Conservation (phyloP, 2,329 filamentous ascomycete genomes). For the Pestalotiopsis sp. region DNA sequence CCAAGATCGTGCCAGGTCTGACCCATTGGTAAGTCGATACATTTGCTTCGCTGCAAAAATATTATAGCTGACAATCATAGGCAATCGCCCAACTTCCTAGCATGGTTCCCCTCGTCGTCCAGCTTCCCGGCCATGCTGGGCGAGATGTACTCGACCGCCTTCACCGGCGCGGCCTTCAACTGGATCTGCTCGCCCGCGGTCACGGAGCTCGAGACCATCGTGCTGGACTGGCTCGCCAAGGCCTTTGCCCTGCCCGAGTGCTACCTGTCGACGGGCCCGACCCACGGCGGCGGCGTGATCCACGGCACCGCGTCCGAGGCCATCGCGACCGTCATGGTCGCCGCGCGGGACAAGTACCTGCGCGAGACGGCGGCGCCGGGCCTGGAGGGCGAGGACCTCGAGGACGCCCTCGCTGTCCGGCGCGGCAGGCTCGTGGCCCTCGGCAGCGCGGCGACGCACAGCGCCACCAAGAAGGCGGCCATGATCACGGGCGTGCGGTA, state of each 20-base stretch:
- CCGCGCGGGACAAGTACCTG: conserved; percentile 80
- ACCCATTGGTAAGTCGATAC: conserved; percentile 96
- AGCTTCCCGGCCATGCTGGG: conserved; percentile 86
- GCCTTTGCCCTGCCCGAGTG: conserved; percentile 72
- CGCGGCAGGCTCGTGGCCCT: conserved; percentile 77
- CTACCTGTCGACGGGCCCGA: conserved; percentile 73
- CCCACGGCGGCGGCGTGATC: conserved; percentile 83
- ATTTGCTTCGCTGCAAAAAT: too few species aligned
- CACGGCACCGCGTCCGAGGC: conserved; percentile 90
- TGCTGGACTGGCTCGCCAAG: conserved; percentile 88
- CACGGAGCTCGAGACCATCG: conserved; percentile 90
- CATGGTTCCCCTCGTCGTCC: conserved; percentile 85
- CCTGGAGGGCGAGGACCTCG: conserved; percentile 53
- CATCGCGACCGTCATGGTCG: conserved; percentile 82
- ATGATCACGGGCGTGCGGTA: conserved; percentile 85
- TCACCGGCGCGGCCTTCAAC: conserved; percentile 92
- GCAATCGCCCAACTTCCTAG: conserved; percentile 94
- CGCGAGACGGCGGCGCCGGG: conserved; percentile 58
- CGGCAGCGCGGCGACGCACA: conserved; percentile 79
- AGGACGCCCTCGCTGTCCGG: conserved; percentile 69
- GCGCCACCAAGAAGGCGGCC: conserved; percentile 83
- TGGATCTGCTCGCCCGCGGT: conserved; percentile 94
- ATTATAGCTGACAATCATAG: too few species aligned
- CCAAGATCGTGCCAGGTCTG: conserved; percentile 86
- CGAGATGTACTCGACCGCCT: conserved; percentile 87